Evolutionary conservation across 2,329 filamentous ascomycete species (phyloP).

Genomic region (Talaromyces sp.): DNA sequence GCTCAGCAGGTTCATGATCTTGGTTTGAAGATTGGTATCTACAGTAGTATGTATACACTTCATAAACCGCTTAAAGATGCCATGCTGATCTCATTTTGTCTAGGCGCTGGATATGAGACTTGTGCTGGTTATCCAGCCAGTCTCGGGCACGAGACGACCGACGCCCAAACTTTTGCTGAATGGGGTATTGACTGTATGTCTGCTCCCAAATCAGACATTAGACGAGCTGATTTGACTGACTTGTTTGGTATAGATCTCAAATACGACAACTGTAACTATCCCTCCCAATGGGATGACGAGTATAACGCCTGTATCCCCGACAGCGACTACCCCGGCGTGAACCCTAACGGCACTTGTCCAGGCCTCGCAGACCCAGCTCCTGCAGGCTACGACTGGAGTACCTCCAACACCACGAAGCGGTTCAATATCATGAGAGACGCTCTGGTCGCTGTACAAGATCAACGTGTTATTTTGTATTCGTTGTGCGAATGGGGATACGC

Average conservation of each 20-base stretch:
- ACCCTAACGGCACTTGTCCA: slow-evolving; percentile 43
- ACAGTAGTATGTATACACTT: slow-evolving; percentile 33
- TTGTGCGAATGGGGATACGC: slow-evolving; percentile 55
- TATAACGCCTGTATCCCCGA: slow-evolving; percentile 43
- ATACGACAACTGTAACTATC: slow-evolving; percentile 55
- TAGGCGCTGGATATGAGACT: slow-evolving; percentile 39
- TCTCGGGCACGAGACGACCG: slow-evolving; percentile 55
- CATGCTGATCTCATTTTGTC: neutral
- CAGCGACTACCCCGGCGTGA: slow-evolving; percentile 28
- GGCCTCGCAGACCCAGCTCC: slow-evolving; percentile 37
- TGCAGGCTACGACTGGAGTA: slow-evolving; percentile 50
- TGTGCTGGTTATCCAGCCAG: slow-evolving; percentile 58
- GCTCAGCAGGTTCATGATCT: slow-evolving; percentile 54
- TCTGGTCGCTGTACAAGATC: slow-evolving; percentile 36
- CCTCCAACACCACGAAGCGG: slow-evolving; percentile 47
- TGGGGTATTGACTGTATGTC: slow-evolving; percentile 56
- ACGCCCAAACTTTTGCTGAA: slow-evolving; percentile 55
- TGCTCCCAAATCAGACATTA: neutral
- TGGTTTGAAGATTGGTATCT: slow-evolving; percentile 62
- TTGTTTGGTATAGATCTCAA: slow-evolving; percentile 45
- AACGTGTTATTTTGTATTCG: slow-evolving; percentile 49
- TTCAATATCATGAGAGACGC: slow-evolving; percentile 54
- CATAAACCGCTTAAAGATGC: neutral
- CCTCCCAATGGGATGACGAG: slow-evolving; percentile 37
- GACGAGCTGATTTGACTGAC: neutral